Base-by-base conservation (phyloP, 2,329 filamentous ascomycete genomes). In the Colletotrichum sp. region DNA sequence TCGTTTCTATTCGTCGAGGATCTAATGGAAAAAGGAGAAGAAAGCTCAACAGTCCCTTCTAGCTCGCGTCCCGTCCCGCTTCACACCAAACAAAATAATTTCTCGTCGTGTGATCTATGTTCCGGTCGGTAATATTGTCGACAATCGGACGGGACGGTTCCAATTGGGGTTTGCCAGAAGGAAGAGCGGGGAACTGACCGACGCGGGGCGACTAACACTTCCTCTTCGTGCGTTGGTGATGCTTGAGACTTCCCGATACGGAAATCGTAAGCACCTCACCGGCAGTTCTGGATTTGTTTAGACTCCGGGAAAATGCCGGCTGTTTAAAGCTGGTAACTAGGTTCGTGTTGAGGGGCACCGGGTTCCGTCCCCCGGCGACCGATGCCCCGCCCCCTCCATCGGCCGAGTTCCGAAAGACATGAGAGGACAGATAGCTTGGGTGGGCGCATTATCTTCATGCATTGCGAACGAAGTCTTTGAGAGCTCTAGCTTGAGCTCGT, bases 141-240 rank as follows among this genome's bases (percentile, higher is more conserved):
- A 75, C 55, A 59, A 39, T 39, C 44, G 24, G 57, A 18, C 59
- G n/a, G 21, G 62, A 16, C 62, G 34, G 44, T 64, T 21, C 34
- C n/a, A 44, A 28, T 59, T 21, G 21, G 52, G 59, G 44, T 52
- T 52, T 21, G 44, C 44, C 16, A 18, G 52, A 24, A 49, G 28
- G 32, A 34, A 26, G 73, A 59, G 73, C 57, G 59, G 72, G 72
- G 72, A 72, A 71, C 60, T 55, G 30, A 52, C 28, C n/a, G 44
- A 52, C 44, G 44, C 44, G 44, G 69, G 59, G 72, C 30, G 72
- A 67, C 13, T 68, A 72, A 30, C 32, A 26, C 55, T 75, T 72
- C 69, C 69, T 21, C 24, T 21, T 67, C 36, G 15, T 49, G 1
- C 24, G 16, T 15, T 52, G 18, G 57, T 36, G 18, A 21, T 32